These are phyloP conservation scores for Casuarina glauca DNA, from an alignment of 306 rosid genomes.

Conservation along the genomic window DNA sequence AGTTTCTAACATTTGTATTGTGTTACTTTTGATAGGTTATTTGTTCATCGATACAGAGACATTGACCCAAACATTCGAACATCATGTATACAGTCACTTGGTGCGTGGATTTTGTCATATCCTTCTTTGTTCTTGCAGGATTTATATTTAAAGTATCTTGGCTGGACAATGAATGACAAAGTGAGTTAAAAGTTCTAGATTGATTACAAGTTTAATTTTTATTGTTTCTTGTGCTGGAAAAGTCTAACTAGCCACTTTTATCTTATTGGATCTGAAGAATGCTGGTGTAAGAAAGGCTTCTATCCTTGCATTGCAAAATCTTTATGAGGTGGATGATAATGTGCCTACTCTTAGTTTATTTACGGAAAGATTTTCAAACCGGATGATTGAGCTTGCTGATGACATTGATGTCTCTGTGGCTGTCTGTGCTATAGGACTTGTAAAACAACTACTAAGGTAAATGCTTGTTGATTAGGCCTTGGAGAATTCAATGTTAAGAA, in stretches of 20 bases:
- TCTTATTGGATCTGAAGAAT: constrained; percentile 49
- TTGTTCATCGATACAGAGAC: constrained; percentile 98
- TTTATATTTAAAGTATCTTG: constrained; percentile 92
- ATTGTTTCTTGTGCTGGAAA: constrained; percentile 22
- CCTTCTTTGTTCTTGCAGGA: constrained; percentile 97
- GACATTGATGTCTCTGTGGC: constrained; percentile 91
- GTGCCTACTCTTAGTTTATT: constrained; percentile 89
- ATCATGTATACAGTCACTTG: constrained; percentile 89
- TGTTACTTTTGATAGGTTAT: constrained; percentile 67
- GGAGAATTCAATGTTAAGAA: neutral
- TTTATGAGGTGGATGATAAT: constrained; percentile 85
- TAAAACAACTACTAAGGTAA: constrained; percentile 87
- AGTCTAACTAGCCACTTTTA: constrained; percentile 18
- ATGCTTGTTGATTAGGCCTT: constrained; percentile 14
- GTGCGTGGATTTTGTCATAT: constrained; percentile 88
- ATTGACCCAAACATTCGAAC: constrained; percentile 85
- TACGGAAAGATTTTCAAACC: constrained; percentile 89
- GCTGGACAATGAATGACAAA: constrained; percentile 96
- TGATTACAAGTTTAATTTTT: constrained; percentile 16
- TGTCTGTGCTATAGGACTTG: constrained; percentile 92
- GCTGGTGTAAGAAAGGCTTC: constrained; percentile 92
- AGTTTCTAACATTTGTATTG: constrained; percentile 26
- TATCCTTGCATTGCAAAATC: constrained; percentile 82
- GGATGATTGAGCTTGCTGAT: constrained; percentile 98
- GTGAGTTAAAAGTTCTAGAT: constrained; percentile 45